Conservation (phyloP, 2,329 filamentous ascomycete genomes). For the Simplicillium sp. region DNA sequence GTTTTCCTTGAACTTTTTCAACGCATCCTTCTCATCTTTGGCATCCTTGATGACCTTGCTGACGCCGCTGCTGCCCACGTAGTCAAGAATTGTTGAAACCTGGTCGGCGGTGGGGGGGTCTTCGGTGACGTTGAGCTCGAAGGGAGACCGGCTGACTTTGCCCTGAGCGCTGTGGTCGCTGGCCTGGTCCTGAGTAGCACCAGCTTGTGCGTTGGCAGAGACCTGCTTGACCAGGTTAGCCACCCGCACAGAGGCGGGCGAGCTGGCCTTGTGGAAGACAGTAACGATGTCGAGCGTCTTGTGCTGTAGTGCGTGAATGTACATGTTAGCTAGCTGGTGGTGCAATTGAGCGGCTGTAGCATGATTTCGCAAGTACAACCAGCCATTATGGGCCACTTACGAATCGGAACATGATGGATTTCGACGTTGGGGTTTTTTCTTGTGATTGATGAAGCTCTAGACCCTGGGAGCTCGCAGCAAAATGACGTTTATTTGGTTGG, state of each 20-base stretch:
- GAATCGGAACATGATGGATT: constrained; percentile 34
- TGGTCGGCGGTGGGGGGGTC: constrained; percentile 72
- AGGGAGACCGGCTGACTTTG: constrained; percentile 49
- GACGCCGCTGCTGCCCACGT: constrained; percentile 57
- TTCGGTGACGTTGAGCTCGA: constrained; percentile 81
- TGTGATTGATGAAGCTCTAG: not conserved
- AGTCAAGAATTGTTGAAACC: constrained; percentile 74
- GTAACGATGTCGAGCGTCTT: constrained; percentile 87
- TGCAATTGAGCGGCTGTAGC: not conserved
- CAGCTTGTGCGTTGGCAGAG: constrained; percentile 57
- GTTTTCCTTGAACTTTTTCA: constrained; percentile 68
- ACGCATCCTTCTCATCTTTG: constrained; percentile 61
- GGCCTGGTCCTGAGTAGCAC: constrained; percentile 66
- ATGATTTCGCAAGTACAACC: constrained; percentile 1
- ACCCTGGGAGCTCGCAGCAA: too few species aligned
- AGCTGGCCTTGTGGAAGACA: constrained; percentile 82
- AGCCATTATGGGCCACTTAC: constrained; percentile 20
- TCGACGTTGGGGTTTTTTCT: not conserved
- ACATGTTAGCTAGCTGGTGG: not conserved
- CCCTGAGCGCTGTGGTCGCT: constrained; percentile 55
- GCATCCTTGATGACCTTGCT: constrained; percentile 63
- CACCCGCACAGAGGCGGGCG: constrained; percentile 62
- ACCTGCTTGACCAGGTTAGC: constrained; percentile 72
- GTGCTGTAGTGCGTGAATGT: constrained; percentile 35
- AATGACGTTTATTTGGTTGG: not conserved